Base-by-base conservation (phyloP, 148 eudicot species). In the Nyssa sinensis region DNA sequence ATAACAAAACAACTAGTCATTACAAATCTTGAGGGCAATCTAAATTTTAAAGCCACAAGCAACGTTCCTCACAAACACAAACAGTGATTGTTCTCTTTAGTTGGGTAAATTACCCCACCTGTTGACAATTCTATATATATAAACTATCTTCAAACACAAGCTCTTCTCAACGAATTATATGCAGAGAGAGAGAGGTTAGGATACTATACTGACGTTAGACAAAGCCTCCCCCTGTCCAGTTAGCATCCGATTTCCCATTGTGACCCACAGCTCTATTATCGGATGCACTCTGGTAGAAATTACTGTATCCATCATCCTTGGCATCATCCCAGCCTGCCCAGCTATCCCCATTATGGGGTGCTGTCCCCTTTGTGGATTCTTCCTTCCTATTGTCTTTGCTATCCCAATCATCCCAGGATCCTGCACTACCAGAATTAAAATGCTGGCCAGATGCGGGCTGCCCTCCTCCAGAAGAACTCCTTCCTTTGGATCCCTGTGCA, bases 291-390 rank as follows among this genome's bases (percentile, higher is more conserved):
- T 86, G 86, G 62, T 87, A 74, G 74, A 83, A 87, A 75, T 67
- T 79, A 47, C 86, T 92, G 70, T 61, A 78, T 41, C 83, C 89
- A 37, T 90, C 97, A 31, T 91, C 97, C 81, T 86, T 90, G 27
- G 55, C 81, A 71, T 91, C 98, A 74, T 92, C 98, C 98, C 98
- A 94, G 33, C 98, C 98, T 3, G 92, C 92, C 98, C 98, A 94
- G 29, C 71, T 85, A 73, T 91, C 92, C 5, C 74, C 88, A 68
- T 83, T 80, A 29, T 73, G 81, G 57, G 91, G 24, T 51, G 85
- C 75, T 58, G 80, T 72, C 30, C 73, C 85, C 77, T 85, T 87
- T 14, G 74, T 67, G 12, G 89, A 44, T 49, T 78, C 84, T 70
- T 84, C 87, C 74, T 88, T 92, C 67, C 66, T 80, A 55, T 39